Percentiles rank a stretch among this genome's conserved stretches.
These are phyloP conservation scores for Sicyos baderoa DNA, from an alignment of 306 rosid species.

Conservation along the genomic window DNA sequence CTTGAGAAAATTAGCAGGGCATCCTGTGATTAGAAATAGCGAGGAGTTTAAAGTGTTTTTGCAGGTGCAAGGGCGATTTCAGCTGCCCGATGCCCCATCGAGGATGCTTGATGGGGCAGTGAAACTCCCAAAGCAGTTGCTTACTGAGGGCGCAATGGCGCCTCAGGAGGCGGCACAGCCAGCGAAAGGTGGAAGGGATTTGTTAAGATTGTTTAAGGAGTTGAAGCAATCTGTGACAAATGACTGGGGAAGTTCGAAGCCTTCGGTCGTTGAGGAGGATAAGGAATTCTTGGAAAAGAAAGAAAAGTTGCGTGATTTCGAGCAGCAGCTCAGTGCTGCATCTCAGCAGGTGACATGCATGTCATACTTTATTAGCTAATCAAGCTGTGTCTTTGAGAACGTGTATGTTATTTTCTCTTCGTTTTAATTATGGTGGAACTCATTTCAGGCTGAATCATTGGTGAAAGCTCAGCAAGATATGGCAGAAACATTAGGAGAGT, in stretches of 20 bases:
- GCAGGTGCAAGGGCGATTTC: slow-evolving; percentile 64
- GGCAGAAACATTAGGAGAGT: slow-evolving; percentile 90
- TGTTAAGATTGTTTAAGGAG: slow-evolving; percentile 62
- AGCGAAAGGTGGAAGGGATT: slow-evolving; percentile 79
- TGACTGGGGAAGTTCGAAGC: slow-evolving; percentile 82
- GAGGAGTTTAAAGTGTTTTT: slow-evolving; percentile 70
- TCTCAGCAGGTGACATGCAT: slow-evolving; percentile 64
- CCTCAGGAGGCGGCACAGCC: slow-evolving; percentile 75
- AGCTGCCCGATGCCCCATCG: slow-evolving; percentile 61
- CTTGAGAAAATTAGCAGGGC: slow-evolving; percentile 55
- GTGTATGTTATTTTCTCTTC: slow-evolving; percentile 10
- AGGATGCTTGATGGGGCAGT: slow-evolving; percentile 93
- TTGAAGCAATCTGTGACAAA: slow-evolving; percentile 68
- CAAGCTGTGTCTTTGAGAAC: neutral
- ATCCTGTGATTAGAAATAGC: slow-evolving; percentile 74
- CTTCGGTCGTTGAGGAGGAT: slow-evolving; percentile 75
- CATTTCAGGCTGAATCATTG: slow-evolving; percentile 70
- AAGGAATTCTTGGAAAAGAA: slow-evolving; percentile 78
- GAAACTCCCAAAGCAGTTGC: slow-evolving; percentile 66
- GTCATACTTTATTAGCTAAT: neutral
- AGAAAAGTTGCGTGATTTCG: slow-evolving; percentile 61
- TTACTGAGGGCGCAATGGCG: slow-evolving; percentile 48
- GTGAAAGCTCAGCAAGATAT: slow-evolving; percentile 93
- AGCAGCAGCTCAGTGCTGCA: slow-evolving; percentile 59
- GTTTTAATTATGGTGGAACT: slow-evolving; percentile 18